These are phyloP conservation scores for Angomonas deanei DNA, from an alignment of 208 protist species.

Conservation along the genomic window DNA sequence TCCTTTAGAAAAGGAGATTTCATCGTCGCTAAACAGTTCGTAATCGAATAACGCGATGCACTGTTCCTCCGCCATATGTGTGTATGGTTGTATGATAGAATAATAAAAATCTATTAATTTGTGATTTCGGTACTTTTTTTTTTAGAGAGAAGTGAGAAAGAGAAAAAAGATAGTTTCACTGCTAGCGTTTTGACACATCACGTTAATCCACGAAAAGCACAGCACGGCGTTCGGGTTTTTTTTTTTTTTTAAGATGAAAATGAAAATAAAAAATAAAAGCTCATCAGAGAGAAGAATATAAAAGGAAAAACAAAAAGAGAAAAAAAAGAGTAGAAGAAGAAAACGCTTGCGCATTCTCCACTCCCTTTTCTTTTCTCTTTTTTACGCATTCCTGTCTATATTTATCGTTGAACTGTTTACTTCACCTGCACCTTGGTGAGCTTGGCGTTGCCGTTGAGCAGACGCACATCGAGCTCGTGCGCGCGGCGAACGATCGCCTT, in stretches of 20 bases:
- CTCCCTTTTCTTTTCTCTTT: background rate
- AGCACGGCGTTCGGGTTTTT: too few relatives aligned
- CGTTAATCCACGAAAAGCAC: too few relatives aligned
- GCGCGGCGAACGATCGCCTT: constrained; percentile 97
- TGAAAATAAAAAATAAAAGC: constrained; percentile 15
- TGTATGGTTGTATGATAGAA: background rate
- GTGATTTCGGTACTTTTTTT: background rate
- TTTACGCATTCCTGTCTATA: background rate
- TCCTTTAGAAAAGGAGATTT: constrained; percentile 82
- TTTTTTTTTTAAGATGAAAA: background rate
- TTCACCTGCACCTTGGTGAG: constrained; percentile 88
- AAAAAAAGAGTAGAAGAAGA: constrained; percentile 1
- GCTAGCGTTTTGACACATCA: too few relatives aligned
- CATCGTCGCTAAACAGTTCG: constrained; percentile 34
- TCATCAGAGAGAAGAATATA: background rate
- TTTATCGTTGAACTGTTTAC: constrained; percentile 10
- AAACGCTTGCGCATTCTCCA: background rate
- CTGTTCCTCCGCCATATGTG: constrained; percentile 27
- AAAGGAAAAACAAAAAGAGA: background rate
- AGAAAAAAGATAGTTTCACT: constrained; percentile 4
- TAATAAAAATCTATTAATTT: background rate
- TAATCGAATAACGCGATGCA: constrained; percentile 84
- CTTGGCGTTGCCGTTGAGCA: constrained; percentile 95
- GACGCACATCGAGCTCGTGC: constrained; percentile 97
- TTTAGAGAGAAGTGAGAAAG: constrained; percentile 7